Evolutionary conservation across 306 rosid genomes (phyloP).

Genomic region (Citrullus colocynthis): DNA sequence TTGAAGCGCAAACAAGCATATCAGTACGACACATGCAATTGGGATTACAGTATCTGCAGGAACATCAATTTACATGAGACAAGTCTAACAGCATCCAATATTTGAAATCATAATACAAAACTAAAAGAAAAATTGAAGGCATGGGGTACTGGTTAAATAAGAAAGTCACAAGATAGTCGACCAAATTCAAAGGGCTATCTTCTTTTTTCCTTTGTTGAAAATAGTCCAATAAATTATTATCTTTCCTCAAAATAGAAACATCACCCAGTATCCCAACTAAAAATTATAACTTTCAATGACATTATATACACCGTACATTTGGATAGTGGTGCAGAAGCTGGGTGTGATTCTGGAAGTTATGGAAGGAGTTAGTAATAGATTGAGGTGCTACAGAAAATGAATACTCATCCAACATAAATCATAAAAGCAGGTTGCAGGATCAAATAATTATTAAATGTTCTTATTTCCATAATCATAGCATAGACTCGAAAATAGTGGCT

Average conservation of each 20-base stretch:
- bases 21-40: conserved; percentile 62
- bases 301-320: not conserved
- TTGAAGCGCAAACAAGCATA: conserved; percentile 82
- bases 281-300: not conserved
- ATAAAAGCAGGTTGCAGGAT: not conserved
- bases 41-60: conserved; percentile 80
- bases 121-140: not conserved
- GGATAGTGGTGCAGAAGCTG: not conserved
- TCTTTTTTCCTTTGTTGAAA: not conserved
- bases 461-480: not conserved
- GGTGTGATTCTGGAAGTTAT: not conserved
- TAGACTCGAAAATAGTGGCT: not conserved
- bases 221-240: not conserved
- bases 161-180: not conserved
- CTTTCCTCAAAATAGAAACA: not conserved
- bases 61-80: conserved; percentile 15
- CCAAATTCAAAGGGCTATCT: not conserved
- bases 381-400: not conserved
- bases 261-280: not conserved
- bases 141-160: not conserved
- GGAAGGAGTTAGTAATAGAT: not conserved
- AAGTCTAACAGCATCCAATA: not conserved
- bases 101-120: not conserved
- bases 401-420: not conserved
- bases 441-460: not conserved